Evolutionary conservation across 805 yeast species (phyloP).

Genomic region (Barnettozyma salicaria): DNA sequence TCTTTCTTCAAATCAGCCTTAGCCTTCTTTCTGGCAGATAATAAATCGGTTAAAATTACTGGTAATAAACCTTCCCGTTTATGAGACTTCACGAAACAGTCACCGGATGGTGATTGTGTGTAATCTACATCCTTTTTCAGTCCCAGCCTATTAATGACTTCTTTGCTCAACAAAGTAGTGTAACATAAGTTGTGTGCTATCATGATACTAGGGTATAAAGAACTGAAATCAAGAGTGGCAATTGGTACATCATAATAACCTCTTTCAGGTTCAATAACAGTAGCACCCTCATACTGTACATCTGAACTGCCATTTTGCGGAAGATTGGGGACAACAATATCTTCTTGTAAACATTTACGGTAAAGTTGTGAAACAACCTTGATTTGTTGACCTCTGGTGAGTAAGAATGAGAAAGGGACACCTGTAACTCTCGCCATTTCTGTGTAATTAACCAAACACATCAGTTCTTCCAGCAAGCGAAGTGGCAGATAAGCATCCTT

Average conservation of each 20-base stretch:
- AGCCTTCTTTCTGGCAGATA: constrained; percentile 89
- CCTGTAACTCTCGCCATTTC: constrained; percentile 99
- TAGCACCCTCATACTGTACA: constrained; percentile 97
- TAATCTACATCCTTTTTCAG: constrained; percentile 73
- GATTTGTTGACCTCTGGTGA: constrained; percentile 94
- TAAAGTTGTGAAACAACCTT: constrained; percentile 94
- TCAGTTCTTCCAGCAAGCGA: constrained; percentile 80
- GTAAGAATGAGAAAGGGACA: constrained; percentile 86
- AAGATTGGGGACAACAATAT: constrained; percentile 87
- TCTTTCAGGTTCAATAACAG: constrained; percentile 93
- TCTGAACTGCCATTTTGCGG: constrained; percentile 71
- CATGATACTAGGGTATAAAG: constrained; percentile 96
- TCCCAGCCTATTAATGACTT: constrained; percentile 57
- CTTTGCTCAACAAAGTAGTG: constrained; percentile 74
- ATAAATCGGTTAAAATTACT: constrained; percentile 80
- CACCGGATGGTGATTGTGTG: constrained; percentile 85
- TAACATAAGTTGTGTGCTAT: constrained; percentile 98
- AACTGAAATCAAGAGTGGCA: constrained; percentile 96
- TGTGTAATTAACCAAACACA: constrained; percentile 95
- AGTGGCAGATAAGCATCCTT: constrained; percentile 94
- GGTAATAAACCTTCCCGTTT: constrained; percentile 85
- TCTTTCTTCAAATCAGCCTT: constrained; percentile 86
- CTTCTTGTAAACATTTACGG: constrained; percentile 83
- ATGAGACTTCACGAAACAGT: constrained; percentile 68
- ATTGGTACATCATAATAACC: constrained; percentile 97